Base-by-base conservation (phyloP, 2,329 filamentous ascomycete species). In the Clonostachys byssicola region DNA sequence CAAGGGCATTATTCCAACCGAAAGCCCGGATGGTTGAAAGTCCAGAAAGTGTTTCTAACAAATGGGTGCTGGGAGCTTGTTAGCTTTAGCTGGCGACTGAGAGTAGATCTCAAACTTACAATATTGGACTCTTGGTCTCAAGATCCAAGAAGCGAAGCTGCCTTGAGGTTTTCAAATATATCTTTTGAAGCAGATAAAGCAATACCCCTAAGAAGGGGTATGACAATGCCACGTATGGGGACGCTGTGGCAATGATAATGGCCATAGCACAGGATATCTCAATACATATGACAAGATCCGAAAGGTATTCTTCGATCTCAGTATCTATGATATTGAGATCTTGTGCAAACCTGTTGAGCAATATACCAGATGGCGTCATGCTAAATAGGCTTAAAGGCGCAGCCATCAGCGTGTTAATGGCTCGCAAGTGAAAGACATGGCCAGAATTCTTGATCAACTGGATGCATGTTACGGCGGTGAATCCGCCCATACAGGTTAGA, bases 101-200 rank as follows among this genome's bases (percentile, higher is more conserved):
- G 23, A 9, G 23, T 30, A 30, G 10, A 30, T 10, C 23, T 16
- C 17, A 17, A 5, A 50, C 68, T 23, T 70, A 77, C 62, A 79
- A 81, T 0, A 83, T 61, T 0, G 80, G 80, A 1, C 75, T 74
- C 52, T 85, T 83, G 2, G 77, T 72, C 57, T 86, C 82, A 1
- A 86, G 69, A 42, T 85, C 81, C 12, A 86, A 59, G 17, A 82
- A 68, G 43, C 81, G 72, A 7, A 86, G 58, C 56, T 85, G 81
- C 0, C 80, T 66, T 1, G 80, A 83, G 0, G 81, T 85, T 0
- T 76, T 69, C 3, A 85, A 67, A 52, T 85, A 85, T 43, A 81
- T 70, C 45, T 68, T 75, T 51, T 83, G 80, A 1, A 84, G 59
- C 3, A 66, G 49, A 47, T 73, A 83, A 1, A 83, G 50, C 1